Percentiles rank a stretch among this genome's conserved stretches.
phyloP scores from a whole-genome alignment of 306 rosid species.

The Cucurbita maxima region DNA sequence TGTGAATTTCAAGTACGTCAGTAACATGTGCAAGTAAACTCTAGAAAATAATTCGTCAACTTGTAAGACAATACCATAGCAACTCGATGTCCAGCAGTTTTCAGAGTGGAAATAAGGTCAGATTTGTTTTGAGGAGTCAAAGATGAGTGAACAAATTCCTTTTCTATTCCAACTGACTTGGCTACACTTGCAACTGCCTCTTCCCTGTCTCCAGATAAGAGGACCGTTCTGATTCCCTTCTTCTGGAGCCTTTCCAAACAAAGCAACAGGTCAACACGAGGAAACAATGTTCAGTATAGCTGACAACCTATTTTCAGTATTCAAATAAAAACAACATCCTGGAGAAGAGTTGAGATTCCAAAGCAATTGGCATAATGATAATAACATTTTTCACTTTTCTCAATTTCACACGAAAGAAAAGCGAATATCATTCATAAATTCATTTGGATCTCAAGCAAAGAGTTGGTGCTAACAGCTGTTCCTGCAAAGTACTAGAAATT shows the following conservation, averaged over 20 bases:
- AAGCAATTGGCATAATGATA: background rate
- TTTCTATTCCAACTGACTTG: slow-evolving; percentile 61
- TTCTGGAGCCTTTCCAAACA: slow-evolving; percentile 58
- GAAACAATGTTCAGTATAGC: slow-evolving; percentile 9
- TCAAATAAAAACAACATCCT: background rate
- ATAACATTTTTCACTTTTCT: background rate
- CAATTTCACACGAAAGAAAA: background rate
- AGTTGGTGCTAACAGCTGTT: background rate
- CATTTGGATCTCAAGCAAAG: background rate
- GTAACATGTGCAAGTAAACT: slow-evolving; percentile 3
- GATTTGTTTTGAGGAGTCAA: slow-evolving; percentile 77
- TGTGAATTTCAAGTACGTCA: background rate
- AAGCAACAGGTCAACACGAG: slow-evolving; percentile 20
- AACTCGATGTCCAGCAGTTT: slow-evolving; percentile 71
- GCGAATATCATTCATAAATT: background rate
- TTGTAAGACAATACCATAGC: slow-evolving; percentile 62
- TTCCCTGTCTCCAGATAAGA: slow-evolving; percentile 98
- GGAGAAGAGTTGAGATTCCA: background rate
- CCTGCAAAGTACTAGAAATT: background rate
- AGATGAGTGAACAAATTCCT: slow-evolving; percentile 51
- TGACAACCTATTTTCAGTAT: background rate
- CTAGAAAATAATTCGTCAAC: background rate
- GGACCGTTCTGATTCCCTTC: slow-evolving; percentile 73
- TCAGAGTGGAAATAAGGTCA: slow-evolving; percentile 57
- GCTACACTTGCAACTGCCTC: slow-evolving; percentile 94